Conservation (phyloP, 108 stramenopile species). For the Cyclostephanos invisitatus region DNA sequence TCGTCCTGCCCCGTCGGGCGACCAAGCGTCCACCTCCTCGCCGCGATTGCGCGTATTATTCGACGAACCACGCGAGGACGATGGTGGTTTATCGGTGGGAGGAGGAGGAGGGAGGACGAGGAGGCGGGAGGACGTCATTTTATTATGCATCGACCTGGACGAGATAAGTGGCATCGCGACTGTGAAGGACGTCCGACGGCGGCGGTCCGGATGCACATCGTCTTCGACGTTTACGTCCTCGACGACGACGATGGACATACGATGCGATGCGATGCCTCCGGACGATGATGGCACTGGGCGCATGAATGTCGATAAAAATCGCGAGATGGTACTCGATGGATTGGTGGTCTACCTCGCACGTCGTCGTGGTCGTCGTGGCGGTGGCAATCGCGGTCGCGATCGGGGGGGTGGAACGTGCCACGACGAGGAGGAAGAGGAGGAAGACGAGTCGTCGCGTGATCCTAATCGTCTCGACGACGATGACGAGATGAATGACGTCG, state of each 20-base stretch:
- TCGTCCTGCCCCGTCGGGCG: no score
- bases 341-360: constrained; percentile 27
- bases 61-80: no score
- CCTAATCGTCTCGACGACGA: no score
- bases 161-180: constrained; percentile 19
- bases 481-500: not conserved
- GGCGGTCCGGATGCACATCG: not conserved
- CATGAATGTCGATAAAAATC: no score
- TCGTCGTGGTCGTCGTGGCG: constrained; percentile 2
- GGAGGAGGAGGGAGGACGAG: not conserved
- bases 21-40: no score
- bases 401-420: not conserved
- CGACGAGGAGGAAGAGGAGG: not conserved
- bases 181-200: constrained; percentile 37
- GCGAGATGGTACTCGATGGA: constrained; percentile 1
- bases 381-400: no score
- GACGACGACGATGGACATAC: not conserved
- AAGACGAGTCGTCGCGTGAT: no score
- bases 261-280: no score
- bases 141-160: constrained; percentile 40
- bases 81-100: not conserved
- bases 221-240: not conserved
- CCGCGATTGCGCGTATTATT: no score
- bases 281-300: no score
- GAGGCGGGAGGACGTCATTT: not conserved